Conservation (phyloP, 345 rosid species). For the Bruguiera sexangula region DNA sequence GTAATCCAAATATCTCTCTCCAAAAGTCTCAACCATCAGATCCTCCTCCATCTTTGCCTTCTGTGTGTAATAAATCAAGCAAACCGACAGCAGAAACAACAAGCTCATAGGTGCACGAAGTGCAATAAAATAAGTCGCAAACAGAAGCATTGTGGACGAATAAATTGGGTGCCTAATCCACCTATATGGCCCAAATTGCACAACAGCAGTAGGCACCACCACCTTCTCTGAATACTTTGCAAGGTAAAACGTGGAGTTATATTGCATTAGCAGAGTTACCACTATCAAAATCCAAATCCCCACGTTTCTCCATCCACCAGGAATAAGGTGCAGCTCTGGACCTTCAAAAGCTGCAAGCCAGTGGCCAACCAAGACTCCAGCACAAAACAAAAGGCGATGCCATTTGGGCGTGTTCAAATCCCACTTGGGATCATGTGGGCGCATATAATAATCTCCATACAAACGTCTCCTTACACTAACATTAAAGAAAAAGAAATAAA, state of each 20-base stretch:
- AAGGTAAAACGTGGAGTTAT: slow-evolving; percentile 70
- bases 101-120: slow-evolving; percentile 74
- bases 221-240: slow-evolving; percentile 85
- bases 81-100: slow-evolving; percentile 54
- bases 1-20: slow-evolving; percentile 60
- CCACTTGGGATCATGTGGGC: slow-evolving; percentile 75
- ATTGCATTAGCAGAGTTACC: slow-evolving; percentile 60
- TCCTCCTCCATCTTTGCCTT: slow-evolving; percentile 73
- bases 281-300: slow-evolving; percentile 73
- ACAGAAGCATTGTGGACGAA: slow-evolving; percentile 72
- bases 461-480: slow-evolving; percentile 70
- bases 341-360: slow-evolving; percentile 93
- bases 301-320: slow-evolving; percentile 65
- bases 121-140: slow-evolving; percentile 54
- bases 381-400: slow-evolving; percentile 55
- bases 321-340: slow-evolving; percentile 70
- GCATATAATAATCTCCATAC: slow-evolving; percentile 69
- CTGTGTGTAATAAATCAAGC: slow-evolving; percentile 63
- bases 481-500: slow-evolving; percentile 84
- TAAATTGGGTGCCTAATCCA: slow-evolving; percentile 81
- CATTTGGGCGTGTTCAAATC: slow-evolving; percentile 58
- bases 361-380: slow-evolving; percentile 59
- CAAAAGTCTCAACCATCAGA: slow-evolving; percentile 70
- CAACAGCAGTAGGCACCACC: slow-evolving; percentile 75
- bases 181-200: slow-evolving; percentile 86